Percentiles rank a stretch among this genome's conserved stretches.
These are phyloP conservation scores for Calocybe indica DNA, from an alignment of 768 basidiomycete genomes.

Conservation along the genomic window DNA sequence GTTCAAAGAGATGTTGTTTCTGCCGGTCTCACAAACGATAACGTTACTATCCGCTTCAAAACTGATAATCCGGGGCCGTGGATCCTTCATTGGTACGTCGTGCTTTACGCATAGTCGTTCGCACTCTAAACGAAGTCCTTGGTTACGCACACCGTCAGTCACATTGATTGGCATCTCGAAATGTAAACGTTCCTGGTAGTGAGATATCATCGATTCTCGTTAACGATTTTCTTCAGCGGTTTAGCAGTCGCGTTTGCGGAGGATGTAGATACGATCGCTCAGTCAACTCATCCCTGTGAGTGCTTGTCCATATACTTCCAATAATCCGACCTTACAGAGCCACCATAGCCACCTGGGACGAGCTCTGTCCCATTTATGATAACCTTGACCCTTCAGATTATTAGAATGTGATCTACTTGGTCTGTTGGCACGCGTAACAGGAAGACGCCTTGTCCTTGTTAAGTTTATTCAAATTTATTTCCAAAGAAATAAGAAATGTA, in stretches of 20 bases:
- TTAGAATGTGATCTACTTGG: not conserved
- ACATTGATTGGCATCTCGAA: conserved; percentile 40
- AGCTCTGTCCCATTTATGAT: conserved; percentile 5
- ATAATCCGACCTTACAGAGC: not conserved
- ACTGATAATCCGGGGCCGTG: conserved; percentile 69
- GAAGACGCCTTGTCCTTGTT: no score
- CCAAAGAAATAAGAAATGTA: no score
- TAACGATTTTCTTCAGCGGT: conserved; percentile 1
- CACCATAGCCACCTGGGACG: conserved; percentile 2
- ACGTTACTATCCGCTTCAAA: conserved; percentile 52
- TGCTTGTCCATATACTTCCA: not conserved
- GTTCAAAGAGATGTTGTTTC: conserved; percentile 48
- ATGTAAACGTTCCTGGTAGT: conserved; percentile 8
- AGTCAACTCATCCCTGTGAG: conserved; percentile 1
- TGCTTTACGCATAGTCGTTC: not conserved
- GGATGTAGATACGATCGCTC: conserved; percentile 1
- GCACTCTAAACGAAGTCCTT: not conserved
- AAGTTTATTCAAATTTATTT: no score
- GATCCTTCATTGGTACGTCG: conserved; percentile 38
- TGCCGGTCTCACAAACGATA: conserved; percentile 30
- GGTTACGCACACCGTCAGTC: conserved; percentile 15
- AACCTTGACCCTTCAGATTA: not conserved
- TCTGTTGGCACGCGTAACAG: no score
- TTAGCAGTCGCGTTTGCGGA: conserved; percentile 8
- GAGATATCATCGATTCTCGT: no score